Conservation (phyloP, 1,139 yeast species). For the Blastobotrys illinoisensis region DNA sequence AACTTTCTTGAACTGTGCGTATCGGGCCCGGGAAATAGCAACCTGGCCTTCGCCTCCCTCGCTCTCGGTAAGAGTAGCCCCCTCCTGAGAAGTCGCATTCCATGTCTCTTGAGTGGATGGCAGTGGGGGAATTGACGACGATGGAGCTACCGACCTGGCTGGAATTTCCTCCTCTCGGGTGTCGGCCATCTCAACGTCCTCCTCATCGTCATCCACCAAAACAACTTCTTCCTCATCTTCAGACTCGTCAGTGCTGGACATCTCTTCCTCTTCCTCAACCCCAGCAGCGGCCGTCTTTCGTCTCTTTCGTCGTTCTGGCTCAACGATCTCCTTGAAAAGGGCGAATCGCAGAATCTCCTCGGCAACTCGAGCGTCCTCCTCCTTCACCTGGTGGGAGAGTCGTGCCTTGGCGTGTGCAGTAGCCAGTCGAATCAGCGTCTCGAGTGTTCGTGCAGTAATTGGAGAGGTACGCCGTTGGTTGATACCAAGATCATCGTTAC, state of each 20-base stretch:
- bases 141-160: conserved; percentile 8
- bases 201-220: conserved; percentile 33
- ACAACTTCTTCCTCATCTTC: conserved; percentile 19
- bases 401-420: conserved; percentile 97
- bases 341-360: conserved; percentile 82
- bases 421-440: conserved; percentile 88
- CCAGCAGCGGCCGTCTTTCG: conserved; percentile 23
- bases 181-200: conserved; percentile 18
- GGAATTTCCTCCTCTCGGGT: conserved; percentile 3
- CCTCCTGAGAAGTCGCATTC: conserved; percentile 14
- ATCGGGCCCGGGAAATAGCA: conserved; percentile 31
- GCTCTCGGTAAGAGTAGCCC: conserved; percentile 17
- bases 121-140: conserved; percentile 12
- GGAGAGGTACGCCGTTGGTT: conserved; percentile 86
- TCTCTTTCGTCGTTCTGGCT: conserved; percentile 31
- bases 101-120: conserved; percentile 25
- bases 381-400: conserved; percentile 66
- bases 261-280: conserved; percentile 26
- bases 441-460: conserved; percentile 95
- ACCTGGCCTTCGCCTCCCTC: conserved; percentile 19
- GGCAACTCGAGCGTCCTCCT: conserved; percentile 80
- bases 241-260: conserved; percentile 15
- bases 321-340: conserved; percentile 64
- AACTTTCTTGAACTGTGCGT: conserved; percentile 26
- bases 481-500: conserved; percentile 72